Evolutionary conservation across 805 yeast genomes (phyloP).

Genomic region (Cyberlindnera sargentensis): DNA sequence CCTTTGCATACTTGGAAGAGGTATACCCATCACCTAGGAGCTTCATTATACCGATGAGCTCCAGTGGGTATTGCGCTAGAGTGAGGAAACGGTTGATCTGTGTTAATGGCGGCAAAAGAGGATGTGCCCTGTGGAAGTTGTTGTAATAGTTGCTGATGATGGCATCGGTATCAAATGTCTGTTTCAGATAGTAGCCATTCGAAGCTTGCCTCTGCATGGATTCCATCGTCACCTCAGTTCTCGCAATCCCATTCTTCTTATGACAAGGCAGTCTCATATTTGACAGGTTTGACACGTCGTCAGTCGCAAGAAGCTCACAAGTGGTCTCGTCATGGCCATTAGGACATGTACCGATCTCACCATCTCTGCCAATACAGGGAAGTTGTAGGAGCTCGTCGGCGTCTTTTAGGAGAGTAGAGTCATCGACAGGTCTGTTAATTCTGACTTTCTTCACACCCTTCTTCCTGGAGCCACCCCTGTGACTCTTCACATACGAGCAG

Average conservation of each 20-base stretch:
- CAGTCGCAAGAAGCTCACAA: slow-evolving; percentile 17
- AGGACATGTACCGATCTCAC: slow-evolving; percentile 14
- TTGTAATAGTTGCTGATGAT: slow-evolving; percentile 27
- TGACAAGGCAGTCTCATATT: slow-evolving; percentile 17
- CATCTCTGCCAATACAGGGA: slow-evolving; percentile 15
- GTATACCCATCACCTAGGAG: slow-evolving; percentile 43
- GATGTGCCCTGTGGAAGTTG: slow-evolving; percentile 37
- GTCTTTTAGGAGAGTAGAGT: no score
- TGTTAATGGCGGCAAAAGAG: slow-evolving; percentile 36
- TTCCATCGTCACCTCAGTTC: slow-evolving; percentile 9
- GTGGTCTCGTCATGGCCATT: slow-evolving; percentile 18
- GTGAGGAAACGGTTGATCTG: slow-evolving; percentile 30
- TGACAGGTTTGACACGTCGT: slow-evolving; percentile 2
- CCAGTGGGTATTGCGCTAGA: slow-evolving; percentile 29
- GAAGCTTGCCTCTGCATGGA: neutral
- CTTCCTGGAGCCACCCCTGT: slow-evolving; percentile 47
- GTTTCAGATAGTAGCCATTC: slow-evolving; percentile 1
- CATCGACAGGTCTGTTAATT: neutral
- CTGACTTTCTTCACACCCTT: slow-evolving; percentile 35
- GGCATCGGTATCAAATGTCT: slow-evolving; percentile 1
- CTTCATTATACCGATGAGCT: slow-evolving; percentile 40
- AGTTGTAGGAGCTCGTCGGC: slow-evolving; percentile 3
- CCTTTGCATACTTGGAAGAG: slow-evolving; percentile 28
- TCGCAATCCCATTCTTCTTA: neutral
- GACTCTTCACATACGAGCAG: slow-evolving; percentile 44